A percentile compares a stretch with the other conserved stretches of the same genome.
Conservation (phyloP, 495 filamentous ascomycete genomes). For the Friedmanniomyces endolithicus region DNA sequence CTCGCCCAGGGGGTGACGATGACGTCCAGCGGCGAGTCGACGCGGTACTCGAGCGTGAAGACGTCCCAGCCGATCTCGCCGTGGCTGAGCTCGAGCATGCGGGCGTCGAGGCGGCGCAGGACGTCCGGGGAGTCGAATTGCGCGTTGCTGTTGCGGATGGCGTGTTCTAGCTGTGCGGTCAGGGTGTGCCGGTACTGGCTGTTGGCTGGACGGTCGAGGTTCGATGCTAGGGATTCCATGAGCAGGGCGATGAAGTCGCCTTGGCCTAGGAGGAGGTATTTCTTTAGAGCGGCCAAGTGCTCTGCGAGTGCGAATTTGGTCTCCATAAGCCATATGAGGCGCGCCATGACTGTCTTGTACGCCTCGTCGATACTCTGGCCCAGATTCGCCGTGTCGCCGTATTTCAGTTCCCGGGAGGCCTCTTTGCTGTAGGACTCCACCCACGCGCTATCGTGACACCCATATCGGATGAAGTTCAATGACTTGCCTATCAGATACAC, state of each 20-base stretch:
- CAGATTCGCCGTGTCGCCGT: conserved; percentile 86
- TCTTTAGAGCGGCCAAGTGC: conserved; percentile 83
- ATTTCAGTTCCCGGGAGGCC: conserved; percentile 79
- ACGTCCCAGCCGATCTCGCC: conserved; percentile 99
- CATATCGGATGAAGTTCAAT: conserved; percentile 93
- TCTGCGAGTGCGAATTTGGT: conserved; percentile 88
- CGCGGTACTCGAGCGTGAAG: conserved; percentile 97
- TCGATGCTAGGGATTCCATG: conserved; percentile 89
- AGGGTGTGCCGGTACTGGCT: conserved; percentile 90
- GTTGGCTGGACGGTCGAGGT: conserved; percentile 88
- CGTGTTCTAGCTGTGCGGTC: conserved; percentile 93
- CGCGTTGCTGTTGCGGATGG: conserved; percentile 91
- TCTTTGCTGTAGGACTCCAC: conserved; percentile 93
- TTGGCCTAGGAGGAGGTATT: conserved; percentile 85
- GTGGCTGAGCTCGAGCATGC: conserved; percentile 88
- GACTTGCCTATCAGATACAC: conserved; percentile 96
- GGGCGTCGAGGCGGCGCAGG: conserved; percentile 79
- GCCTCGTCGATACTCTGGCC: conserved; percentile 91
- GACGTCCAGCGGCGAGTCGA: conserved; percentile 93
- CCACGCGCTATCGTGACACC: conserved; percentile 87
- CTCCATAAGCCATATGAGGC: conserved; percentile 86
- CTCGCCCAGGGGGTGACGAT: conserved; percentile 91
- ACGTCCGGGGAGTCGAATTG: conserved; percentile 93
- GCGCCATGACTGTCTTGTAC: conserved; percentile 93
- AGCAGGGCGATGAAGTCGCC: conserved; percentile 96